Percentiles rank a stretch among this genome's conserved stretches.
Conservation (phyloP, 768 basidiomycete genomes). For the Amanita rimosa region DNA sequence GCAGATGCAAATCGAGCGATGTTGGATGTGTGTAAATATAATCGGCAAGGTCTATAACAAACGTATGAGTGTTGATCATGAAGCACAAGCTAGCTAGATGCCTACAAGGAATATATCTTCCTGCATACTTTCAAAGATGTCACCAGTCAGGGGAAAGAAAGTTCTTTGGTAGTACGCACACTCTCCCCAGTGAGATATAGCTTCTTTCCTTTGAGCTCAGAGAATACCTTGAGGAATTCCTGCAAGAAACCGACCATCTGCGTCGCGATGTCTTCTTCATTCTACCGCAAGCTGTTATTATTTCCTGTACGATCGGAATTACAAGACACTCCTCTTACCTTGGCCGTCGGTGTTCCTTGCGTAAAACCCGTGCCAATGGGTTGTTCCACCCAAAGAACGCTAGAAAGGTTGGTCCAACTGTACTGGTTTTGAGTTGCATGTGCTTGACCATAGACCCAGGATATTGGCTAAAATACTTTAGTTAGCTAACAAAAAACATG, state of each 20-base stretch:
- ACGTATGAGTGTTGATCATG: conserved; percentile 1
- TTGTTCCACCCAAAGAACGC: no score
- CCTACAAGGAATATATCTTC: neutral
- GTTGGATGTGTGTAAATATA: conserved; percentile 52
- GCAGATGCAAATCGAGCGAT: conserved; percentile 42
- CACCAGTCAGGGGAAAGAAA: no score
- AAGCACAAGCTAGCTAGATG: neutral
- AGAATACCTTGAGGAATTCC: conserved; percentile 41
- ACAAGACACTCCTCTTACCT: neutral
- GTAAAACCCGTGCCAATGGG: neutral
- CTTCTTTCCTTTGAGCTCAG: conserved; percentile 14
- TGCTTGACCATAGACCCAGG: neutral
- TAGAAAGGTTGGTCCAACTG: no score
- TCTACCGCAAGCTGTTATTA: conserved; percentile 15
- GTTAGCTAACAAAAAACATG: neutral
- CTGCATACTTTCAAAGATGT: neutral
- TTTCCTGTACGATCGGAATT: neutral
- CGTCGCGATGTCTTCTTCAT: conserved; percentile 35
- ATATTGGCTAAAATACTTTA: conserved; percentile 1
- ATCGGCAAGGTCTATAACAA: conserved; percentile 51
- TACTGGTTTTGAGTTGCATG: neutral
- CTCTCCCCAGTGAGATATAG: no score
- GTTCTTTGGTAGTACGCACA: no score
- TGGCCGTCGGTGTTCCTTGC: neutral
- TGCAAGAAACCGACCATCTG: conserved; percentile 51